Conservation (phyloP, 2,329 filamentous ascomycete genomes). For the Colletotrichum chlorophyti region DNA sequence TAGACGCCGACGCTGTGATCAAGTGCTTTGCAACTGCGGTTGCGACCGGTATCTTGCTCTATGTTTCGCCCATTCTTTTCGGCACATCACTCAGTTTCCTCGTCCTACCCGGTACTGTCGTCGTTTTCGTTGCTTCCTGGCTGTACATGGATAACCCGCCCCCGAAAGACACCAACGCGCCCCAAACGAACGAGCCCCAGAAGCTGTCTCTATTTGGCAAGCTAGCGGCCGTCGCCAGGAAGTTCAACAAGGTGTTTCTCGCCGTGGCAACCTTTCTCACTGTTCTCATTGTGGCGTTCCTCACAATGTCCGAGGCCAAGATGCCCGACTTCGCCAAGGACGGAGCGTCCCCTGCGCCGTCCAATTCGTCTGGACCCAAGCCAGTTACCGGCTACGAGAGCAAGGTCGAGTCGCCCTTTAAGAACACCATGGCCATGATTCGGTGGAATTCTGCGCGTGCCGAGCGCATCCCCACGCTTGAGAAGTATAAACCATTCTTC, state of each 20-base stretch:
- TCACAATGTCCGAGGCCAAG: constrained; percentile 30
- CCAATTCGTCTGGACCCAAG: not conserved
- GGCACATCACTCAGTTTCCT: constrained; percentile 36
- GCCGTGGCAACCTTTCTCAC: constrained; percentile 26
- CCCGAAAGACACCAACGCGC: constrained; percentile 30
- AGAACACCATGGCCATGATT: constrained; percentile 37
- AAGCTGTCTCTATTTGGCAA: constrained; percentile 23
- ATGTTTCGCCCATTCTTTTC: constrained; percentile 39
- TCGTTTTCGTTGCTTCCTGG: constrained; percentile 40
- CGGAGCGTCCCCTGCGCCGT: not conserved
- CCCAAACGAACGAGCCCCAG: constrained; percentile 16
- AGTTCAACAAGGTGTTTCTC: constrained; percentile 27
- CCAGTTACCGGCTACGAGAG: constrained; percentile 21
- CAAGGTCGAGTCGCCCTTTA: constrained; percentile 35
- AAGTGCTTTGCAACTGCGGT: constrained; percentile 42
- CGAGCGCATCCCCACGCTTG: constrained; percentile 36
- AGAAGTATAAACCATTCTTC: constrained; percentile 40
- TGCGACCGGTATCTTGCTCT: constrained; percentile 39
- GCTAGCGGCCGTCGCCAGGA: constrained; percentile 23
- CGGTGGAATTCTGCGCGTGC: constrained; percentile 35
- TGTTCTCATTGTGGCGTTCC: constrained; percentile 30
- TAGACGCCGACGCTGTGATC: constrained; percentile 42
- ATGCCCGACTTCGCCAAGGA: constrained; percentile 28
- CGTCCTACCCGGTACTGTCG: constrained; percentile 36
- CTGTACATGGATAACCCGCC: constrained; percentile 38